phyloP scores from a whole-genome alignment of 2,329 filamentous ascomycete species.

The Alternaria arbusti region DNA sequence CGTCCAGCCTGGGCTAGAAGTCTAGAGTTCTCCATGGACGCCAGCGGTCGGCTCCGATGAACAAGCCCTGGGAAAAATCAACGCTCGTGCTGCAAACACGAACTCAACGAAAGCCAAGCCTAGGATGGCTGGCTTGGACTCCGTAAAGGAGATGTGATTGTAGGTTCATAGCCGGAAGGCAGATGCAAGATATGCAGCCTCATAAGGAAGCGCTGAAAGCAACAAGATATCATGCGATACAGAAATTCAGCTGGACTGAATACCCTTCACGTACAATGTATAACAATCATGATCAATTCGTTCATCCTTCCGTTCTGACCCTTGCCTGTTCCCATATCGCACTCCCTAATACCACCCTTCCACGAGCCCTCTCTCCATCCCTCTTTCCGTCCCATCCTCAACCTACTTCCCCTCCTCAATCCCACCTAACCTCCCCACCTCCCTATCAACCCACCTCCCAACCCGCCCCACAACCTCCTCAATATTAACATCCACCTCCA shows the following conservation, averaged over 20 bases:
- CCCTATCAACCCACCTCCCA: conserved; percentile 3
- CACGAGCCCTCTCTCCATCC: neutral
- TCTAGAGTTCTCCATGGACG: neutral
- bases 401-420: neutral
- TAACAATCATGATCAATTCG: neutral
- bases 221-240: neutral
- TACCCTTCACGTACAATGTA: neutral
- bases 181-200: neutral
- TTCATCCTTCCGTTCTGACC: neutral
- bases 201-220: neutral
- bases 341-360: neutral
- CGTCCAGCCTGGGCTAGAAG: neutral
- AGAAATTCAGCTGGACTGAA: neutral
- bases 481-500: neutral
- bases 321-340: neutral
- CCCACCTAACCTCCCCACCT: neutral
- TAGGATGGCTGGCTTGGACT: neutral
- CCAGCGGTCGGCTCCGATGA: neutral
- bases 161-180: neutral
- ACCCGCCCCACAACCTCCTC: neutral
- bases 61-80: neutral
- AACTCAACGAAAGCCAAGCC: neutral
- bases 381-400: neutral
- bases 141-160: neutral
- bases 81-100: neutral